Conservation (phyloP, 2,329 filamentous ascomycete genomes). For the Lachnellula hyalina region DNA sequence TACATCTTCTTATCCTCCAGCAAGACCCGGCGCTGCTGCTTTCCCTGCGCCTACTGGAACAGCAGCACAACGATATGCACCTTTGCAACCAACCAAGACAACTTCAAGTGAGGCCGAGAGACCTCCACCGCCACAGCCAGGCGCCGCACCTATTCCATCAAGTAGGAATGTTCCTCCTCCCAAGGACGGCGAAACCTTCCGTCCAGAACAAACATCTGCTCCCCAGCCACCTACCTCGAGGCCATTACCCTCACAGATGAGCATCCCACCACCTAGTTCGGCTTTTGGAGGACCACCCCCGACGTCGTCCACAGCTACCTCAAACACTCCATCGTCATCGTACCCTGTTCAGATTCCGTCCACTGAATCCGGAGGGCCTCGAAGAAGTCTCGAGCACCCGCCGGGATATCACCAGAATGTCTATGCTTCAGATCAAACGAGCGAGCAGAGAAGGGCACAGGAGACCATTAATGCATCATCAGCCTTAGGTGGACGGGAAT, state of each 20-base stretch:
- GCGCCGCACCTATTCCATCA: conserved; percentile 45
- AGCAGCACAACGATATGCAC: conserved; percentile 31
- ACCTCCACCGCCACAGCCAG: conserved; percentile 53
- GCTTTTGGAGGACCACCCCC: conserved; percentile 38
- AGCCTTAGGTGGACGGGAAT: conserved; percentile 1
- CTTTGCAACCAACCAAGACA: conserved; percentile 41
- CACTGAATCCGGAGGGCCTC: conserved; percentile 7
- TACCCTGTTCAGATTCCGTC: conserved; percentile 20
- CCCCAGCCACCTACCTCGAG: conserved; percentile 23
- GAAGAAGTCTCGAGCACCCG: conserved; percentile 29
- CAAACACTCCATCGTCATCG: conserved; percentile 23
- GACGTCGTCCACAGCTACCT: conserved; percentile 42
- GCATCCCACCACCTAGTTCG: conserved; percentile 42
- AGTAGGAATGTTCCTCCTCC: conserved; percentile 42
- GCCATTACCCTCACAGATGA: conserved; percentile 45
- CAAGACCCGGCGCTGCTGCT: conserved; percentile 47
- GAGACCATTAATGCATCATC: conserved; percentile 15
- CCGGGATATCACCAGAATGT: conserved; percentile 52
- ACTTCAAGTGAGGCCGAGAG: conserved; percentile 30
- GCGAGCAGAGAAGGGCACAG: conserved; percentile 36
- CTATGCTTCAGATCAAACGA: conserved; percentile 46
- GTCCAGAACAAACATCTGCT: conserved; percentile 33
- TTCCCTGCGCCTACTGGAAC: conserved; percentile 37
- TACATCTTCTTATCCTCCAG: conserved; percentile 33
- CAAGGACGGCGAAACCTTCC: conserved; percentile 42